Evolutionary conservation across 768 basidiomycete genomes (phyloP), one percentile per base, ranked within the genome.

Genomic region (Kwoniella mangroviensis): DNA sequence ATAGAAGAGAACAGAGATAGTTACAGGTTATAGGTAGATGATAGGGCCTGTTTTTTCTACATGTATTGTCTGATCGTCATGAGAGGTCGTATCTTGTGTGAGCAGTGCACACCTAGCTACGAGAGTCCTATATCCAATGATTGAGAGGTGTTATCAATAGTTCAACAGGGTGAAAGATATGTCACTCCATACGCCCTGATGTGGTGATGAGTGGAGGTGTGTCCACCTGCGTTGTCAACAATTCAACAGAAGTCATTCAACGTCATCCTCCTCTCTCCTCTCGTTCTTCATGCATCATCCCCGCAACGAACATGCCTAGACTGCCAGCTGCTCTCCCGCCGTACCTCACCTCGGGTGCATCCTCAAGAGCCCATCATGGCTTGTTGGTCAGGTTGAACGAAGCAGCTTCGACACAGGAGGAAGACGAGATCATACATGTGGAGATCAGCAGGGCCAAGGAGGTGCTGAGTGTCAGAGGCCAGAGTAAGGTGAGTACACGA

Each of bases 281-380:
- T 53, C 19, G 7, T n/a, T 52, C 53, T 41, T n/a, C 5, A 56
- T 13, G 6, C 15, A n/a, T 45, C 6, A 26, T 13, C 0, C 17
- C 19, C 21, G 6, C 17, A 49, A 45, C 19, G 3, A 54, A 3
- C 68, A 74, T 71, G 73, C 41, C 69, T 11, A 21, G 58, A 2
- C 4, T 17, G 13, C 19, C 58, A 4, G 5, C 61, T 24, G 2
- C 68, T 3, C 51, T 81, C 17, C 79, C 79, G 41, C 68, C 77
- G 0, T 81, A 79, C 51, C 62, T 81, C 24, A 77, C 69, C 24
- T 81, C 79, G 6, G 79, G 79, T 11, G 77, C 79, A 12, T 73
- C 73, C 28, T 81, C 77, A 9, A 24, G 79, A 56, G 65, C 75
- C 0, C 79, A 81, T 68, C 79, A 81, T 70, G 72, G 74, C 21